Conservation (phyloP, 1,284 basidiomycete genomes). For the Schizophyllum commune region DNA sequence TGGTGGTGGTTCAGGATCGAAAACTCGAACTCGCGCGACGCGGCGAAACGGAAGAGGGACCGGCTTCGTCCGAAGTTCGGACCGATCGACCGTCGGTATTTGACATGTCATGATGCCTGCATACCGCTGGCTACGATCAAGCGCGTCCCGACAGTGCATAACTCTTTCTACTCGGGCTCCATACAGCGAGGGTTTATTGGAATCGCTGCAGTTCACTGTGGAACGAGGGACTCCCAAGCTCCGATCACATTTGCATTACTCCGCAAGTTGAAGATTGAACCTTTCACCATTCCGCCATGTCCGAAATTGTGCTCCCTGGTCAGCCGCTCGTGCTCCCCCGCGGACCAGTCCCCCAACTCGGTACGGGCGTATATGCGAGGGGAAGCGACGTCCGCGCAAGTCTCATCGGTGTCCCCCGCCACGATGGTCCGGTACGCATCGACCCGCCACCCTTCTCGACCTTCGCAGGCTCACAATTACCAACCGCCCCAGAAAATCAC, state of each 20-base stretch:
- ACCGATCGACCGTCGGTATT: too few relatives aligned
- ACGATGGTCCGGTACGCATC: slow-evolving; percentile 61
- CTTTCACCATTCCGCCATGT: slow-evolving; percentile 11
- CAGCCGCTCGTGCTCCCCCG: slow-evolving; percentile 65
- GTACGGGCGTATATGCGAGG: slow-evolving; percentile 62
- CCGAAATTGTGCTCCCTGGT: slow-evolving; percentile 64
- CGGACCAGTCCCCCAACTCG: slow-evolving; percentile 51
- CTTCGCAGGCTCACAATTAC: background rate
- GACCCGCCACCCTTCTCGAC: too few relatives aligned
- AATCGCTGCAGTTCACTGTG: too few relatives aligned
- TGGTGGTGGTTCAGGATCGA: slow-evolving; percentile 23
- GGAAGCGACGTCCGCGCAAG: slow-evolving; percentile 66
- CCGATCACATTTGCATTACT: background rate
- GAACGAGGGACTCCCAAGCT: background rate
- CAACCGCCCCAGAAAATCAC: slow-evolving; percentile 38
- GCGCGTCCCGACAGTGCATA: too few relatives aligned
- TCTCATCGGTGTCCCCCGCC: slow-evolving; percentile 57
- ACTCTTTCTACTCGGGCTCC: too few relatives aligned
- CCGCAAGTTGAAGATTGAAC: background rate
- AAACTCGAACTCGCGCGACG: slow-evolving; percentile 5
- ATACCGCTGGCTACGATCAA: too few relatives aligned
- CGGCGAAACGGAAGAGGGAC: slow-evolving; percentile 7
- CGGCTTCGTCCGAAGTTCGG: background rate
- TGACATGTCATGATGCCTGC: too few relatives aligned
- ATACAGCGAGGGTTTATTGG: too few relatives aligned